phyloP scores from a whole-genome alignment of 2,329 filamentous ascomycete species.

The Phoma sp. region DNA sequence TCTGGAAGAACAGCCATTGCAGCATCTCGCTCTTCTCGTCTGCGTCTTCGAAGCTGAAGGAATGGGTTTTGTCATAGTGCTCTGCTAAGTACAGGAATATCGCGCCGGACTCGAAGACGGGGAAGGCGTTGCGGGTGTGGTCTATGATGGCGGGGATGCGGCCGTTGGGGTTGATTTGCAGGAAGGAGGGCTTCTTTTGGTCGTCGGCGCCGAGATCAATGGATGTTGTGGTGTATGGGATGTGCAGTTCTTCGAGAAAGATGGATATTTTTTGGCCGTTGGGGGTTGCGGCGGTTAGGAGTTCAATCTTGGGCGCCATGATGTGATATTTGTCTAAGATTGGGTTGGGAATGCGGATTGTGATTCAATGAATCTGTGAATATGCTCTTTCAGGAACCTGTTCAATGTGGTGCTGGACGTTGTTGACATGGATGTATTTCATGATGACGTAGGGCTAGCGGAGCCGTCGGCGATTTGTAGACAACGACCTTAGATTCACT shows the following conservation, averaged over 20 bases:
- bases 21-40: slow-evolving; percentile 79
- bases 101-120: slow-evolving; percentile 79
- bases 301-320: slow-evolving; percentile 61
- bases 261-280: slow-evolving; percentile 90
- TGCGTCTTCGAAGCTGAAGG: slow-evolving; percentile 75
- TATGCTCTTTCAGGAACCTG: too few relatives aligned
- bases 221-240: slow-evolving; percentile 27
- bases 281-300: slow-evolving; percentile 83
- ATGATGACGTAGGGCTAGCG: too few relatives aligned
- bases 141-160: slow-evolving; percentile 86
- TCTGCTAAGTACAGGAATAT: slow-evolving; percentile 84
- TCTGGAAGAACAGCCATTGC: slow-evolving; percentile 75
- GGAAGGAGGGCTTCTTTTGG: slow-evolving; percentile 82
- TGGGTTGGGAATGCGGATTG: too few relatives aligned
- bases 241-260: slow-evolving; percentile 77
- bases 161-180: slow-evolving; percentile 88
- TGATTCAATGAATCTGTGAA: too few relatives aligned
- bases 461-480: too few relatives aligned
- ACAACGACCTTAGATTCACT: too few relatives aligned
- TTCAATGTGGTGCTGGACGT: not conserved
- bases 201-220: slow-evolving; percentile 73
- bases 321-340: slow-evolving; percentile 33
- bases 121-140: slow-evolving; percentile 69
- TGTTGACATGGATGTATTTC: too few relatives aligned
- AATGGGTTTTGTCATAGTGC: slow-evolving; percentile 79